Evolutionary conservation across 1,139 yeast species (phyloP), one percentile per base, ranked within the genome.

Genomic region (Geotrichum restrictum): DNA sequence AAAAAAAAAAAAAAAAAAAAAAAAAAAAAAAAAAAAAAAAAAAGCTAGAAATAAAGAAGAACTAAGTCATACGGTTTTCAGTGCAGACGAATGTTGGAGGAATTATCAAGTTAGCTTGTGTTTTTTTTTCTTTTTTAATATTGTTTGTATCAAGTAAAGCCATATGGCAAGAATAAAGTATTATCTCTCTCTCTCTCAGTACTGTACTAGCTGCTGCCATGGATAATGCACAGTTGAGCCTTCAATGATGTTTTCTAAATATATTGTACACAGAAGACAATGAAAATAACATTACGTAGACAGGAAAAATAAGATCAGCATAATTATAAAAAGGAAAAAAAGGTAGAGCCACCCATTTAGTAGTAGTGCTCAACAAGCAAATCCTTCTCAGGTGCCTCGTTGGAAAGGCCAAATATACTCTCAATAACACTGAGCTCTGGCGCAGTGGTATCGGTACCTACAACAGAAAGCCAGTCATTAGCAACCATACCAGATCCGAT

Each of bases 401-500:
- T 68, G 61, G 67, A 68, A 49, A 70, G 66, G 39, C 69, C 70
- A 81, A 93, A 94, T 63, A 94, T 94, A 68, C 95, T 86, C 75
- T 94, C 98, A 62, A 94, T 81, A 57, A 94, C 98, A 61, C 96
- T 88, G 66, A 94, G 78, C 74, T 94, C 99, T 48, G 98, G 98
- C 48, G 98, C 98, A 59, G 98, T 91, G 56, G 98, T 93, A 73
- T 93, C 98, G 63, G 88, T 79, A 59, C 99, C 99, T 46, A 96
- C 80, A 49, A 94, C 98, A 34, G 98, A 95, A 60, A 93, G 77
- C 95, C 97, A 94, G 75, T 94, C 99, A 69, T 94, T 94, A 48
- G 91, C 98, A 49, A 94, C 98, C 83, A 93, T 82, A 62, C 98
- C 98, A 48, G 98, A 98, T 65, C 98, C 98, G 59, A 94, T 96